phyloP scores from a whole-genome alignment of 345 rosid genomes.

The Trapa bicornis region DNA sequence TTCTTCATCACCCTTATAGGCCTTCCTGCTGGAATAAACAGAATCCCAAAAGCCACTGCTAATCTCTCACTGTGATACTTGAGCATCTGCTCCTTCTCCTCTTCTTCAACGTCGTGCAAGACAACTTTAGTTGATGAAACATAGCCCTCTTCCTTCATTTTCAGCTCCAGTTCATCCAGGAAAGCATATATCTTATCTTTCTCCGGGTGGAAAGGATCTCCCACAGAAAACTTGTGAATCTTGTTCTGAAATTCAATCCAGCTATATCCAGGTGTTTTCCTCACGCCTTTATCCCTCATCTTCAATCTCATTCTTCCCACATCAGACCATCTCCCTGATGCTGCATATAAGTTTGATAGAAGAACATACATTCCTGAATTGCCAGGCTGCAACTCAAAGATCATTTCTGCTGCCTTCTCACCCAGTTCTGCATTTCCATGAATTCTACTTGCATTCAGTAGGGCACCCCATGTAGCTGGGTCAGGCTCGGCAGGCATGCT shows the following conservation, averaged over 20 bases:
- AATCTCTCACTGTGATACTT: conserved; percentile 25
- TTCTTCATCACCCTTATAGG: conserved; percentile 28
- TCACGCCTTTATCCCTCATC: conserved; percentile 20
- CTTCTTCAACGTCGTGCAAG: conserved; percentile 20
- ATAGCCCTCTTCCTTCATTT: conserved; percentile 23
- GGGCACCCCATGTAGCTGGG: conserved; percentile 28
- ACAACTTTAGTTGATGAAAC: conserved; percentile 18
- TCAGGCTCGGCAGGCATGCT: conserved; percentile 24
- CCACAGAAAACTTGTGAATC: conserved; percentile 24
- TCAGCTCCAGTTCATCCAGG: conserved; percentile 15
- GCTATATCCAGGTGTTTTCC: conserved; percentile 23
- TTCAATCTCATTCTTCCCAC: conserved; percentile 20
- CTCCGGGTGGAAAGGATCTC: conserved; percentile 22
- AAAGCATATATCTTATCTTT: conserved; percentile 18
- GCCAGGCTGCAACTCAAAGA: conserved; percentile 25
- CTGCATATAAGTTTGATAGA: conserved; percentile 25
- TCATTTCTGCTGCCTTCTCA: conserved; percentile 22
- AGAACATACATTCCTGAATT: conserved; percentile 25
- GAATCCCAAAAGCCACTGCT: conserved; percentile 27
- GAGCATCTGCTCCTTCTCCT: conserved; percentile 24
- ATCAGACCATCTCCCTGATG: conserved; percentile 20
- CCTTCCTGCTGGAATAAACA: conserved; percentile 20
- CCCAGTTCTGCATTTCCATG: conserved; percentile 25
- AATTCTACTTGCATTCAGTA: conserved; percentile 22
- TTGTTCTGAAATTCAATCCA: conserved; percentile 23